A percentile compares a stretch with the other conserved stretches of the same genome.
Evolutionary conservation across 139 green algal species (phyloP).

Genomic region (Raphidocelis subcapitata): DNA sequence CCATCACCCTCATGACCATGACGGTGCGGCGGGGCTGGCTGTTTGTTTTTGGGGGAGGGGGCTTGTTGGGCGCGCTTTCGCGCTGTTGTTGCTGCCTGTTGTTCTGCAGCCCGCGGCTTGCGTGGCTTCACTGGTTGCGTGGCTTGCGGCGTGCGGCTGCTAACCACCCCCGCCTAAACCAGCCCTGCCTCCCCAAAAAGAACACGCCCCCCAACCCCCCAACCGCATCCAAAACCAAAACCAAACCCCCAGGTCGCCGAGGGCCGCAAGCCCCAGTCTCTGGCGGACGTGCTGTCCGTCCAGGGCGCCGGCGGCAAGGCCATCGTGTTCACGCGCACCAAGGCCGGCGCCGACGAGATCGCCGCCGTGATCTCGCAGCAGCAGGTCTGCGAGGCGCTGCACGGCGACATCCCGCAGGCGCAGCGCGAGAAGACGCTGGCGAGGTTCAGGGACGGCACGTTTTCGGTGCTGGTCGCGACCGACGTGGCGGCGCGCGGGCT

Average conservation of each 20-base stretch:
- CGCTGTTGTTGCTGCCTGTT: no score
- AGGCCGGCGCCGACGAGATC: constrained; percentile 88
- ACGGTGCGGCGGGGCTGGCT: no score
- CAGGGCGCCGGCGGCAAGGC: constrained; percentile 78
- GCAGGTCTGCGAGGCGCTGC: constrained; percentile 65
- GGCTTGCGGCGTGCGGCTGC: no score
- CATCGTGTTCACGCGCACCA: constrained; percentile 98
- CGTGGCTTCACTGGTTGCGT: no score
- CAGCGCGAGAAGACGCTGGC: constrained; percentile 76
- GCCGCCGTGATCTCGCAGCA: constrained; percentile 60
- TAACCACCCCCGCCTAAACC: no score
- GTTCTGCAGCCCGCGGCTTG: no score
- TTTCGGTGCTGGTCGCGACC: constrained; percentile 92
- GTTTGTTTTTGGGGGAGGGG: no score
- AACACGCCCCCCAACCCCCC: no score
- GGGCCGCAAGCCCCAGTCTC: constrained; percentile 55
- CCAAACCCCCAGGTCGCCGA: constrained; percentile 31
- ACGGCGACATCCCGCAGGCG: constrained; percentile 92
- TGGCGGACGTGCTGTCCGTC: constrained; percentile 88
- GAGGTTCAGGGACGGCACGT: constrained; percentile 80
- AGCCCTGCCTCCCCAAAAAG: no score
- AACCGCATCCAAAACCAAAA: no score
- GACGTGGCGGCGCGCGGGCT: constrained; percentile 97
- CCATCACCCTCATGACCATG: constrained; percentile 56
- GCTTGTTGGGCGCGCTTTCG: no score